Conservation (phyloP, 805 yeast species). For the Ogataea saltuana region DNA sequence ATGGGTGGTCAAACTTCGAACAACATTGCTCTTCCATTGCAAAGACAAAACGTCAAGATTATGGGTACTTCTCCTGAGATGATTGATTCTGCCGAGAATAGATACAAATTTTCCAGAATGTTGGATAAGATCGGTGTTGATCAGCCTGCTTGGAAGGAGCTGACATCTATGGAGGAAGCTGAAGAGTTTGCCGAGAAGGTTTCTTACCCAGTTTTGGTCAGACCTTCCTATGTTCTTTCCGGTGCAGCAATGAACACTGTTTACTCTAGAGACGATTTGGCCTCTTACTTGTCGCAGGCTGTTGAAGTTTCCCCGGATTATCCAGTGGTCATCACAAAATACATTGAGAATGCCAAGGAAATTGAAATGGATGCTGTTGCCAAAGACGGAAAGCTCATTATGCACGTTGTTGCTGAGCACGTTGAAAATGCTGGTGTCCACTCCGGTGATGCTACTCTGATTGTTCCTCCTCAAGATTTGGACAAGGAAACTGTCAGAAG, state of each 20-base stretch:
- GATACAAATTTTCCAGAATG: conserved; percentile 97
- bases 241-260: conserved; percentile 99
- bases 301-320: conserved; percentile 97
- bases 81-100: conserved; percentile 97
- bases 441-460: conserved; percentile 97
- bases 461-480: conserved; percentile 95
- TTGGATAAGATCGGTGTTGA: conserved; percentile 94
- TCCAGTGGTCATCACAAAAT: conserved; percentile 96
- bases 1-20: conserved; percentile 99
- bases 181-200: conserved; percentile 89
- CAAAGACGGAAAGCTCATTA: conserved; percentile 85
- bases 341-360: conserved; percentile 95
- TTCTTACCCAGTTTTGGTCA: conserved; percentile 90
- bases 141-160: conserved; percentile 99
- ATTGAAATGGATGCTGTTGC: conserved; percentile 99
- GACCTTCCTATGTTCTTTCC: conserved; percentile 95
- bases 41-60: conserved; percentile 92
- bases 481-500: conserved; percentile 88
- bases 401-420: conserved; percentile 98
- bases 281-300: conserved; percentile 85
- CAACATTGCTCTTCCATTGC: conserved; percentile 89
- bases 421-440: conserved; percentile 99
- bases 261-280: conserved; percentile 84
- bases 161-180: conserved; percentile 90
- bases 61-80: conserved; percentile 97